Base-by-base conservation (phyloP, 106 monocot genomes). In the Dioscorea alata region DNA sequence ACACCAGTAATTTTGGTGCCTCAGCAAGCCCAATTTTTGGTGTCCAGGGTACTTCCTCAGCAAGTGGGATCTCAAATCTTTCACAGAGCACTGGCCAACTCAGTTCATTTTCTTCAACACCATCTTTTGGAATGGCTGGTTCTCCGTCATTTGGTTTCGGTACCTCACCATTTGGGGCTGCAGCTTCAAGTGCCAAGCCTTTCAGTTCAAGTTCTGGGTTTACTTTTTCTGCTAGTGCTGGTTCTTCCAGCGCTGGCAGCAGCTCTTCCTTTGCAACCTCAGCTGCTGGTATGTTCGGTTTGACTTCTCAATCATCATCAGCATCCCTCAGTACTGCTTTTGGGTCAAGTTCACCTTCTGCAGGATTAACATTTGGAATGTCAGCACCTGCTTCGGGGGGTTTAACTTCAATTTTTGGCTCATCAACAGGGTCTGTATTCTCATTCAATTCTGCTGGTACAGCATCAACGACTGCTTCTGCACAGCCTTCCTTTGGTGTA, bases 341-440 rank as follows among this genome's bases (percentile, higher is more conserved):
- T 15, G 23, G 65, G 48, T 75, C 75, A 0, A 76, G 18, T 48
- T 74, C 57, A 21, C 71, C 71, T 17, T 33, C 18, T 64, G 13
- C 18, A 22, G 15, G 7, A 23, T 28, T 67, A 18, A 6, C 16
- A 13, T 77, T 64, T 59, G 8, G 56, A 21, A 19, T 22, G 60
- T 34, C 78, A 15, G 20, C 78, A 73, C 18, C 88, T 59, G 32
- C 79, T 67, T 70, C 78, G 48, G 65, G 75, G 8, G 74, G 59
- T 67, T 64, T 66, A 34, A 49, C 71, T 53, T 72, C 75, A 13
- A 8, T 78, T 21, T 81, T 82, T 68, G 76, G 76, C 6, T 59
- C 79, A 28, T 71, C 73, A 77, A 53, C 78, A 3, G 62, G 35
- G 21, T 52, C 79, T 21, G 62, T 24, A 4, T 84, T 82, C 64